Conservation (phyloP, 2,329 filamentous ascomycete species). For the Pseudopithomyces chartarum region DNA sequence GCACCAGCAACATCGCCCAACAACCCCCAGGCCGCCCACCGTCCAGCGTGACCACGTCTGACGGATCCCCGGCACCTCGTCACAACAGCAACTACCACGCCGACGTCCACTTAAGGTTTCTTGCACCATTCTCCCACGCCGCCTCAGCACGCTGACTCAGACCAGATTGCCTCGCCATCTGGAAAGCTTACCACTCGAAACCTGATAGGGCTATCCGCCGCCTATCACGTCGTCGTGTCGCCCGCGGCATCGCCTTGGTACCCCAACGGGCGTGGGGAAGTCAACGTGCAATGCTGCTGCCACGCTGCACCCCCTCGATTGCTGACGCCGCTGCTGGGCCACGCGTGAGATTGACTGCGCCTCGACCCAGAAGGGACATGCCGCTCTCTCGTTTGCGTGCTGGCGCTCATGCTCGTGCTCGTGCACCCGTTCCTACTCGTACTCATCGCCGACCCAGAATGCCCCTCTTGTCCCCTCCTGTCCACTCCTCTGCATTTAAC, state of each 20-base stretch:
- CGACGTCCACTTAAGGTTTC: slow-evolving; percentile 1
- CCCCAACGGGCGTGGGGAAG: neutral
- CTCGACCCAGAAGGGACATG: neutral
- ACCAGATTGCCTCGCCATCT: neutral
- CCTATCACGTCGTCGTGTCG: neutral
- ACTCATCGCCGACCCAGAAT: neutral
- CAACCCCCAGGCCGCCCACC: neutral
- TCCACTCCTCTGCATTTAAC: too few relatives aligned
- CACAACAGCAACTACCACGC: neutral
- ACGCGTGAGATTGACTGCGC: neutral
- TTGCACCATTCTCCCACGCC: neutral
- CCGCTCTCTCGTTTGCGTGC: neutral
- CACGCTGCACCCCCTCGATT: neutral
- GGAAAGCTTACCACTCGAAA: neutral
- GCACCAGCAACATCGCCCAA: slow-evolving; percentile 3
- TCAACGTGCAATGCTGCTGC: neutral
- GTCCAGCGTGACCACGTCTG: neutral
- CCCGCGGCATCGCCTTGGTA: neutral
- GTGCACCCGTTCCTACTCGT: neutral
- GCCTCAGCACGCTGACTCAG: neutral
- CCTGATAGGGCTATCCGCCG: neutral
- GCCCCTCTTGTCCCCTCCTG: neutral
- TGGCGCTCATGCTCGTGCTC: neutral
- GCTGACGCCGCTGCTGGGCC: neutral
- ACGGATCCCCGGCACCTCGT: neutral